Base-by-base conservation (phyloP, 805 yeast species). In the Starmerella khaoyaiensis region DNA sequence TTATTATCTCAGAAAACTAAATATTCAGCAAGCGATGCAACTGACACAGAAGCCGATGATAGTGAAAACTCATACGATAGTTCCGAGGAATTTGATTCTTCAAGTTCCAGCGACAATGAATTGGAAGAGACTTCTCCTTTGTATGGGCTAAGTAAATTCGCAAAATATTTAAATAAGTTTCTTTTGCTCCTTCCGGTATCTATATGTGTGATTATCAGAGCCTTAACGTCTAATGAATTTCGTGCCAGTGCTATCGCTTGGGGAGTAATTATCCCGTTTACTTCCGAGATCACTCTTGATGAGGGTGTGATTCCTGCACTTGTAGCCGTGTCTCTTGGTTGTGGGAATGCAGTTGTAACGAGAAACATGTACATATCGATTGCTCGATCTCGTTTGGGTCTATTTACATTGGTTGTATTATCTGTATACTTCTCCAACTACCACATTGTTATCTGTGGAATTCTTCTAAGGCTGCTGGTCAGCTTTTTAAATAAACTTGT, bases 291-390 rank as follows among this genome's bases (percentile, higher is more conserved):
- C 9, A 33, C 42, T 6, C 30, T 45, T 27, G 48, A 45, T 24
- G 48, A 45, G 22, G 48, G 38, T 10, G 41, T 43, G 1, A 17
- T 39, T 14, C 48, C 48, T 7, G 48, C 48, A 5, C 40, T 45
- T 1, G 42, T 45, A 6, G 37, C 46, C 6, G 35, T 42, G 14
- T 28, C 42, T 8, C 25, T 45, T 18, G 45, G 48, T 4, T 39
- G 21, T 29, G 40, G 31, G 18, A 45, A 45, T 18, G 14, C 38
- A 10, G 37, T 43, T 2, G 47, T 45, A 8, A 33, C 37, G 4
- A 41, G 43, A 8, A 45, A 45, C 37, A 43, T 45, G 42, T 45
- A 45, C 27, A 34, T 45, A 1, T 40, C 48, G 2, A 42, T 42
- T 18, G 47, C 48, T 6, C 40, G 48, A 15, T 45, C 48, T 14